A percentile compares a stretch with the other conserved stretches of the same genome.
Evolutionary conservation across 805 yeast genomes (phyloP).

Genomic region (Ogataea dorogensis): DNA sequence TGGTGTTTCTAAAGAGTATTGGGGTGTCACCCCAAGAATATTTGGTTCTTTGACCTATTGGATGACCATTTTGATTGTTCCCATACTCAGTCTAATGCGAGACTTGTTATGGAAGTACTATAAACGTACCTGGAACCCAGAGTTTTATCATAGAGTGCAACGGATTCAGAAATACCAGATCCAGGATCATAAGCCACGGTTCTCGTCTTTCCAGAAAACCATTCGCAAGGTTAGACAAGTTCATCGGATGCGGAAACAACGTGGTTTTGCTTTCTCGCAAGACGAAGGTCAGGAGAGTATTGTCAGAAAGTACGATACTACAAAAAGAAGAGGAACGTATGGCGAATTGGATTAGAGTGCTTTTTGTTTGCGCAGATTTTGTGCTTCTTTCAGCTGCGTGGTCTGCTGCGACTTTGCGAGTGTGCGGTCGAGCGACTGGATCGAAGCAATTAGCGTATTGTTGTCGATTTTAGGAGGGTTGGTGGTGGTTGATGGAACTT

Average conservation of each 20-base stretch:
- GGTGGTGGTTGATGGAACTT: background rate
- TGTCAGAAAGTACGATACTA: slow-evolving; percentile 92
- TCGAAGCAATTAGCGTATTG: slow-evolving; percentile 4
- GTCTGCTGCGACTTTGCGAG: background rate
- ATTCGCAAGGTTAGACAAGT: slow-evolving; percentile 97
- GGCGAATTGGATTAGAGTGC: slow-evolving; percentile 31
- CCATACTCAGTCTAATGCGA: slow-evolving; percentile 74
- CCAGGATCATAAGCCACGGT: slow-evolving; percentile 91
- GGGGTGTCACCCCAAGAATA: slow-evolving; percentile 72
- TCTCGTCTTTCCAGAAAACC: slow-evolving; percentile 95
- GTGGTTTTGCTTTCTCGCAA: slow-evolving; percentile 98
- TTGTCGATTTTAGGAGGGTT: background rate
- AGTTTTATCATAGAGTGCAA: slow-evolving; percentile 91
- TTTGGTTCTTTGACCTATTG: slow-evolving; percentile 81
- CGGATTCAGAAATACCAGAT: slow-evolving; percentile 94
- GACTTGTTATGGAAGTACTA: slow-evolving; percentile 94
- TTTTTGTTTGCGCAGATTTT: slow-evolving; percentile 1
- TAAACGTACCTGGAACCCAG: slow-evolving; percentile 88
- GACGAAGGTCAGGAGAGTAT: slow-evolving; percentile 91
- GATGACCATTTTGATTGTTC: slow-evolving; percentile 75
- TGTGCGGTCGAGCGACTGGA: slow-evolving; percentile 6
- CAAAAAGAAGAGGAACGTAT: slow-evolving; percentile 51
- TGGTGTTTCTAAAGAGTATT: slow-evolving; percentile 77
- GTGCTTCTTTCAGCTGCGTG: slow-evolving; percentile 6
- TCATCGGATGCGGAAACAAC: slow-evolving; percentile 94